Conservation (phyloP, 345 rosid genomes). For the Eucalyptus lansdowneana region DNA sequence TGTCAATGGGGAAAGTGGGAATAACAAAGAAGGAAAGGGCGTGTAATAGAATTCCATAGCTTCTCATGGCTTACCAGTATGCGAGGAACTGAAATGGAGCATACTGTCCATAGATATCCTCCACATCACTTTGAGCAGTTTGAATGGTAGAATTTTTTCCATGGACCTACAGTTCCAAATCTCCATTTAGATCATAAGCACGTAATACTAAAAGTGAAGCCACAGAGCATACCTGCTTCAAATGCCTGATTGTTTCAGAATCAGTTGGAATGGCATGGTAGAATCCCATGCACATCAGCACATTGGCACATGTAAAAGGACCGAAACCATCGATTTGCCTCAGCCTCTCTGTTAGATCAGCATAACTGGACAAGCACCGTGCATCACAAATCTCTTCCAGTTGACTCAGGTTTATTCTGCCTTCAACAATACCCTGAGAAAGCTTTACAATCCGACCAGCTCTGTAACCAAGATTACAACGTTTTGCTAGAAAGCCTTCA, state of each 20-base stretch:
- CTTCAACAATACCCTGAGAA: slow-evolving; percentile 24
- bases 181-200: neutral
- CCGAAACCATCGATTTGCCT: slow-evolving; percentile 30
- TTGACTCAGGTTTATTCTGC: slow-evolving; percentile 15
- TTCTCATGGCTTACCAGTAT: slow-evolving; percentile 15
- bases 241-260: slow-evolving; percentile 42
- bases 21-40: neutral
- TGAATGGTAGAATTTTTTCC: slow-evolving; percentile 5
- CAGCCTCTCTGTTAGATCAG: slow-evolving; percentile 12
- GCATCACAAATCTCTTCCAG: slow-evolving; percentile 16
- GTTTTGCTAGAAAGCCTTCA: slow-evolving; percentile 26
- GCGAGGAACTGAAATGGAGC: slow-evolving; percentile 36
- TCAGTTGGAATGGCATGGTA: slow-evolving; percentile 40
- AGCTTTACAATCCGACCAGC: slow-evolving; percentile 36
- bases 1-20: neutral
- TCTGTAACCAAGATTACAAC: slow-evolving; percentile 35
- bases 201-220: neutral
- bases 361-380: slow-evolving; percentile 4
- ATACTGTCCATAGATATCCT: slow-evolving; percentile 17
- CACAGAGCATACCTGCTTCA: slow-evolving; percentile 19
- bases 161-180: slow-evolving; percentile 20
- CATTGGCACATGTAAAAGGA: slow-evolving; percentile 43
- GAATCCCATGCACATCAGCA: slow-evolving; percentile 42
- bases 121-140: slow-evolving; percentile 13
- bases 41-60: neutral